Conservation (phyloP, 2,329 filamentous ascomycete species). For the Leptoxyphium fumago region DNA sequence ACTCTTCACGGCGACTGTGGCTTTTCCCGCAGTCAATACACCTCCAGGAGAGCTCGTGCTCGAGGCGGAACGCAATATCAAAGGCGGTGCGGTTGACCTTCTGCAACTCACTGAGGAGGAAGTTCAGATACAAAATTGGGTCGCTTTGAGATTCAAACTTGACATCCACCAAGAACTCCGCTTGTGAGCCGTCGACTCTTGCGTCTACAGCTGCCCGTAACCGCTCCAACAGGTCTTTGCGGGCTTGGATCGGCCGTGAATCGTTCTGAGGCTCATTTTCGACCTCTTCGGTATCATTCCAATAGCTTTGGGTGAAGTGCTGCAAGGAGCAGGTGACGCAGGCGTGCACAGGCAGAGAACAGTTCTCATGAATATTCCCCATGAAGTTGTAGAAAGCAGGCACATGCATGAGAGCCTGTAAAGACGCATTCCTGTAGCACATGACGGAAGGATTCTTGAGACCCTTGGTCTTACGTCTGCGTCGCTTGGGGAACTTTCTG, state of each 20-base stretch:
- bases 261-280: neutral
- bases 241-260: neutral
- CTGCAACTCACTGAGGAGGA: neutral
- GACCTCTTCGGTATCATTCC: neutral
- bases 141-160: neutral
- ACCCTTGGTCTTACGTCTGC: slow-evolving; percentile 1
- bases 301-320: neutral
- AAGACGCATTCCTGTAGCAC: slow-evolving; percentile 1
- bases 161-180: neutral
- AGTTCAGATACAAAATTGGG: neutral
- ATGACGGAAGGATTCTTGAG: slow-evolving; percentile 3
- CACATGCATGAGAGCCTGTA: slow-evolving; percentile 3
- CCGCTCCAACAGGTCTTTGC: neutral
- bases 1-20: neutral
- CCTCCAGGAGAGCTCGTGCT: neutral
- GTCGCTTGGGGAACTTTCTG: neutral
- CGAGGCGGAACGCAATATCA: neutral
- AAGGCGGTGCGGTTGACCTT: neutral
- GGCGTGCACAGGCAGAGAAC: neutral
- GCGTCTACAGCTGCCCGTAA: neutral
- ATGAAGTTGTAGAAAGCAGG: slow-evolving; percentile 2
- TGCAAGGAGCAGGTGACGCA: slow-evolving; percentile 2
- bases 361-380: neutral
- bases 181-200: neutral
- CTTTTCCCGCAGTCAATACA: neutral